Conservation (phyloP, 1,284 basidiomycete species). For the Cryptococcus depauperatus region DNA sequence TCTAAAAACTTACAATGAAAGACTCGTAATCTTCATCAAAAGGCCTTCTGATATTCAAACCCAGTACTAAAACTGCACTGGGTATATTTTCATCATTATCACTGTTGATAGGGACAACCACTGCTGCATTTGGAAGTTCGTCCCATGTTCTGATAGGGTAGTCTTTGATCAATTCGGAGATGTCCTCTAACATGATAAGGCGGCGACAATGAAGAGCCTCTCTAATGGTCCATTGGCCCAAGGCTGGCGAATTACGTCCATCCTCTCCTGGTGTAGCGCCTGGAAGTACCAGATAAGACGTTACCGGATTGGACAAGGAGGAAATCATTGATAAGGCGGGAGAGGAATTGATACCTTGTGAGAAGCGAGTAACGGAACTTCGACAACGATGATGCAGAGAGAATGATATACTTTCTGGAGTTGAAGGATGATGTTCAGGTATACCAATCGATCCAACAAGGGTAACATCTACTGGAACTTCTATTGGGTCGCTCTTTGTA, state of each 20-base stretch:
- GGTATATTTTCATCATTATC: conserved; percentile 38
- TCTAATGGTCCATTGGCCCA: conserved; percentile 32
- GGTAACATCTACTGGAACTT: conserved; percentile 11
- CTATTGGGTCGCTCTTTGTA: conserved; percentile 4
- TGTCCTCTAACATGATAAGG: conserved; percentile 40
- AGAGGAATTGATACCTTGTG: conserved; percentile 14
- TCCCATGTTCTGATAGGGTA: conserved; percentile 42
- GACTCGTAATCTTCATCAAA: conserved; percentile 42
- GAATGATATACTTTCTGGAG: conserved; percentile 15
- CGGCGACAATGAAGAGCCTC: conserved; percentile 29
- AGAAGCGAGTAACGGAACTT: conserved; percentile 11
- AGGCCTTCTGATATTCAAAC: conserved; percentile 38
- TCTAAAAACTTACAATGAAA: conserved; percentile 29
- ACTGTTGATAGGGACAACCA: conserved; percentile 43
- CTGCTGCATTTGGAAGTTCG: conserved; percentile 38
- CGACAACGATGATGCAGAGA: conserved; percentile 6
- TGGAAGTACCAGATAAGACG: background rate
- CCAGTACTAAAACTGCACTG: conserved; percentile 40
- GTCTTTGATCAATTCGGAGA: conserved; percentile 26
- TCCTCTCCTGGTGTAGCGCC: background rate
- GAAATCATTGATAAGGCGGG: conserved; percentile 28
- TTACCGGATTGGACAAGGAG: conserved; percentile 6
- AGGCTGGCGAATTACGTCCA: background rate
- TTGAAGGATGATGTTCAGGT: conserved; percentile 33
- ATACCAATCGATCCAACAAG: conserved; percentile 36